These are phyloP conservation scores for Rhododendron simsii DNA, from an alignment of 148 eudicot species.

Conservation along the genomic window DNA sequence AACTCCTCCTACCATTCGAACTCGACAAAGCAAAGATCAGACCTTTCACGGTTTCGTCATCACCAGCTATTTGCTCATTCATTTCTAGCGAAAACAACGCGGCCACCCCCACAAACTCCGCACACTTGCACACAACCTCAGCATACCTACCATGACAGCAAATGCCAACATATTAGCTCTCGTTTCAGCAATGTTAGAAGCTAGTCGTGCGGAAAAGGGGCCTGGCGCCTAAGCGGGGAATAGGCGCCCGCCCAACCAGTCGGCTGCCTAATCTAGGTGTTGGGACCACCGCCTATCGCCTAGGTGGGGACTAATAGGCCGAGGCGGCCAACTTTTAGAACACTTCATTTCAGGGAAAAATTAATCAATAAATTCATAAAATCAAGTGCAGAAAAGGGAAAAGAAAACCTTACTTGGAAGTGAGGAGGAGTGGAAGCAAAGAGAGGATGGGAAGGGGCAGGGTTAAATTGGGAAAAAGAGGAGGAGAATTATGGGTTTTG, in stretches of 20 bases:
- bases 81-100: slow-evolving; percentile 16
- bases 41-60: slow-evolving; percentile 9
- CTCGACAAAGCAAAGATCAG: slow-evolving; percentile 8
- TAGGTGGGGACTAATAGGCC: no score
- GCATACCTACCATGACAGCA: slow-evolving; percentile 1
- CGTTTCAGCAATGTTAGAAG: background rate
- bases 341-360: background rate
- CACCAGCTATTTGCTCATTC: slow-evolving; percentile 14
- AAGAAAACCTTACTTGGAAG: slow-evolving; percentile 11
- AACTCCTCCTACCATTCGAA: slow-evolving; percentile 2
- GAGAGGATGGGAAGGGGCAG: slow-evolving; percentile 1
- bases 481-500: background rate
- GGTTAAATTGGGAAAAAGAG: background rate
- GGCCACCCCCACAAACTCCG: slow-evolving; percentile 15
- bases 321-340: no score
- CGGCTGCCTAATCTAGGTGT: no score
- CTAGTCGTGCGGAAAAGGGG: no score
- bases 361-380: background rate
- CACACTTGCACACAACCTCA: slow-evolving; percentile 12
- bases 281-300: no score
- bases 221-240: no score
- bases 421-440: slow-evolving; percentile 16
- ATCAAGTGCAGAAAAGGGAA: background rate
- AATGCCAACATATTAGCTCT: background rate
- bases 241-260: no score